A percentile compares a stretch with the other conserved stretches of the same genome.
Conservation (phyloP, 441 rosid species). For the Isatis lusitanica region DNA sequence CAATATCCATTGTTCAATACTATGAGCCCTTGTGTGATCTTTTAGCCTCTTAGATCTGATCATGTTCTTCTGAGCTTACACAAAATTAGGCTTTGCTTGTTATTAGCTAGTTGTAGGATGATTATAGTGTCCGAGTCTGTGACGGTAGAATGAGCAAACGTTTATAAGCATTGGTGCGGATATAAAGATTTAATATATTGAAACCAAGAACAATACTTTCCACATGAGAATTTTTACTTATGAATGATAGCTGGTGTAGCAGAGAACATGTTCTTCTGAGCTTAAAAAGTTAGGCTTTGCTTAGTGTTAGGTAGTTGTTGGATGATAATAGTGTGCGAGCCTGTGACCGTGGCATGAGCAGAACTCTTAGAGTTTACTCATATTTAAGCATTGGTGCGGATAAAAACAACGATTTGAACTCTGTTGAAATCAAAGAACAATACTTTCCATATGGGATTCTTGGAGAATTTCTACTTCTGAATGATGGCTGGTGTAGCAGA, state of each 20-base stretch:
- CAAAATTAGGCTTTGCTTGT: background rate
- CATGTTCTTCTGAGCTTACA: background rate
- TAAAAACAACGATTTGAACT: background rate
- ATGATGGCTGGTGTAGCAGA: slow-evolving; percentile 1
- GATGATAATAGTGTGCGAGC: background rate
- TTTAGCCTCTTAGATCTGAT: background rate
- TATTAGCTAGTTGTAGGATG: slow-evolving; percentile 4
- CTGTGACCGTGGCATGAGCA: background rate
- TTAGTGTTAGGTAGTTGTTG: slow-evolving; percentile 8
- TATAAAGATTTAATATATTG: background rate
- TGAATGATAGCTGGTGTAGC: background rate
- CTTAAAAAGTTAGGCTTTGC: background rate
- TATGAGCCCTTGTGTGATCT: background rate
- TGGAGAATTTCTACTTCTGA: background rate
- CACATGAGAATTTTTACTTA: background rate
- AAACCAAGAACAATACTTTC: background rate
- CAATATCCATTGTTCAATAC: background rate
- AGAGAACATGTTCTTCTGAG: background rate
- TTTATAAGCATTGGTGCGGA: background rate
- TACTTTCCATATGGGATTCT: background rate
- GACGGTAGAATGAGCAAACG: background rate
- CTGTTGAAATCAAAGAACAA: background rate
- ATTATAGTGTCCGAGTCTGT: background rate
- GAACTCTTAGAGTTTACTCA: background rate
- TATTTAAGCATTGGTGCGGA: background rate